Evolutionary conservation across 2,329 filamentous ascomycete genomes (phyloP).

Genomic region (Botrytis fabae): DNA sequence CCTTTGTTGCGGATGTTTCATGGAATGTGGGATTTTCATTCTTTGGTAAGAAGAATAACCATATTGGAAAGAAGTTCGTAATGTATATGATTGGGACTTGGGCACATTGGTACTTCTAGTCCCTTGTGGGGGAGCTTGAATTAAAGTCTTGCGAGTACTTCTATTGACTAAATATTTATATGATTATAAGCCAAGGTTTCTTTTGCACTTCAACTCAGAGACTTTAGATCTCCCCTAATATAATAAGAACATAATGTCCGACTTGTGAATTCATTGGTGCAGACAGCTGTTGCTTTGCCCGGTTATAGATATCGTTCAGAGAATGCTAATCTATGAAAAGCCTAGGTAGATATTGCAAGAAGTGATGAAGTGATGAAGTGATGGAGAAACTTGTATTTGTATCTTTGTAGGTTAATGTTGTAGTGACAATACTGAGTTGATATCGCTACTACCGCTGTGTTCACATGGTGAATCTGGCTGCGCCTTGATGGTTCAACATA

Average conservation of each 20-base stretch:
- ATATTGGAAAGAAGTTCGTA: not conserved
- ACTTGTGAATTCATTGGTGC: not conserved
- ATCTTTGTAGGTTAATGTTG: too few relatives aligned
- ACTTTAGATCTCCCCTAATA: not conserved
- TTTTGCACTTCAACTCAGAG: not conserved
- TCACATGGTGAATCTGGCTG: too few relatives aligned
- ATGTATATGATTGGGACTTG: not conserved
- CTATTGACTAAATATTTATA: not conserved
- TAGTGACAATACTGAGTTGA: too few relatives aligned
- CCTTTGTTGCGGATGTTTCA: not conserved
- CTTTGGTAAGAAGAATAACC: not conserved
- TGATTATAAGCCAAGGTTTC: not conserved
- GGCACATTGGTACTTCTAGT: not conserved
- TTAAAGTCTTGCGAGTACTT: too few relatives aligned
- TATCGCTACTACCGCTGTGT: too few relatives aligned
- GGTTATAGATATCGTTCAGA: too few relatives aligned
- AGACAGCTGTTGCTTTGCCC: not conserved
- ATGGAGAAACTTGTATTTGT: too few relatives aligned
- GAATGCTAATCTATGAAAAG: not conserved
- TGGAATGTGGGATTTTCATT: accelerated
- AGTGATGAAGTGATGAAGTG: too few relatives aligned
- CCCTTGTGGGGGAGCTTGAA: not conserved
- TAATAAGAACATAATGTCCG: too few relatives aligned
- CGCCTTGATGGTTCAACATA: too few relatives aligned
- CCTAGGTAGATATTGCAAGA: not conserved